Base-by-base conservation (phyloP, 768 basidiomycete species). In the Agrocybe chaxingu region DNA sequence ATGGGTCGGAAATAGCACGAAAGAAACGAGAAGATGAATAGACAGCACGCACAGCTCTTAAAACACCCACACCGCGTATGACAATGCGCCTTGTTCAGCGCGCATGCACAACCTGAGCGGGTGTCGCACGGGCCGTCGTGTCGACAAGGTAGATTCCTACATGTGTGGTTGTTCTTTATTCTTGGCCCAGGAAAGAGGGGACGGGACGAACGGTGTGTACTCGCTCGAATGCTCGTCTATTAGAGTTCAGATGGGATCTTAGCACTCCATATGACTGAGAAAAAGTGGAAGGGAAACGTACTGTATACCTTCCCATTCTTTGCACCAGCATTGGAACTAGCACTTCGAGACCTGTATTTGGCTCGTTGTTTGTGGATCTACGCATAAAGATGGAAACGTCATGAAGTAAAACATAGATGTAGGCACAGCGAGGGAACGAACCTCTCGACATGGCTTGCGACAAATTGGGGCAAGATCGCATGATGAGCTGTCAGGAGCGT, bases 371-470 rank as follows among this genome's bases (percentile, higher is more conserved):
- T 43, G 33, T 57, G 46, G 13, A 48, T 46, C 53, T 57, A 11
- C 24, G 43, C 11, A 36, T 43, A 1, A 19, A 32, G 3, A 40
- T 39, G n/a, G 11, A 9, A 45, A 11, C 18, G 8, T 40, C 2
- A 8, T n/a, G 7, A 18, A 31, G 16, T 30, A 7, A 32, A 7
- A 19, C 16, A 43, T 31, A 41, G 18, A 19, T 33, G 11, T 1
- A 29, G 19, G 13, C 4, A 8, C n/a, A 24, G 40, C 12, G 13
- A 2, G 24, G 10, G 11, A n/a, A 36, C 53, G 33, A 48, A 84
- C 86, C 70, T 88, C 81, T 29, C 65, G 63, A 61, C 87, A 89
- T 4, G 83, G 78, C 53, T 79, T 82, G 8, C 70, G 69, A 60
- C 79, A 79, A 11, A 87, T 64, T 1, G 68, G 59, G 12, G 82